Evolutionary conservation across 2,329 filamentous ascomycete genomes (phyloP), one percentile per base, ranked within the genome.

Genomic region (Shiraia bambusicola): DNA sequence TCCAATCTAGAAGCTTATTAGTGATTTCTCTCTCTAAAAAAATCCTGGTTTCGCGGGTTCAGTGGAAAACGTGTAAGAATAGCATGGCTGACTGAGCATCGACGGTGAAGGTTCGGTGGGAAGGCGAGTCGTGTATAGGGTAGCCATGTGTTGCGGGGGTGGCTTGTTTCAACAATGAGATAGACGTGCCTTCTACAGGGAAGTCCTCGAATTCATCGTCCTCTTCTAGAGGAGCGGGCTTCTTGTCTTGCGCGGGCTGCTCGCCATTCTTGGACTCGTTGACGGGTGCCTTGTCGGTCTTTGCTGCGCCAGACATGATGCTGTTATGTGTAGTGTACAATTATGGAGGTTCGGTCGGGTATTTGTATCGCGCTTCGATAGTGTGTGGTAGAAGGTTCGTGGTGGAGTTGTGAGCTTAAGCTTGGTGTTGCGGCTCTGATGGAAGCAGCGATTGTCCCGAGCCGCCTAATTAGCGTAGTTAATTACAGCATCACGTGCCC

Each of bases 131-230:
- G n/a, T n/a, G n/a, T n/a, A n/a, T n/a, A n/a, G n/a, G n/a, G n/a
- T n/a, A n/a, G n/a, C n/a, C n/a, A n/a, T n/a, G n/a, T n/a, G n/a
- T n/a, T n/a, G n/a, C n/a, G n/a, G n/a, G n/a, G n/a, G n/a, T n/a
- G n/a, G n/a, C n/a, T n/a, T n/a, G n/a, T n/a, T n/a, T 4, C 10
- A 11, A n/a, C 11, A 15, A 33, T 38, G 22, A 14, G 48, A 19
- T 11, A 7, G 11, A 15, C 62, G 42, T 73, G 95, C 93, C 90
- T 74, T 98, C 92, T 42, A 95, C 87, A 17, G 93, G 93, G 65
- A 98, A 98, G 70, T 98, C 93, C 69, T 98, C 93, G 63, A 98
- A 98, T 75, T 98, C 93, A 70, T 98, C 93, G 66, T 98, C 93
- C 70, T 98, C 93, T 70, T 95, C 93, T 19, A 97, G 79, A 25